Evolutionary conservation across 371 early-diverging fungal species (phyloP), one percentile per base, ranked within the genome.

Genomic region (Haplosporangium sp.): DNA sequence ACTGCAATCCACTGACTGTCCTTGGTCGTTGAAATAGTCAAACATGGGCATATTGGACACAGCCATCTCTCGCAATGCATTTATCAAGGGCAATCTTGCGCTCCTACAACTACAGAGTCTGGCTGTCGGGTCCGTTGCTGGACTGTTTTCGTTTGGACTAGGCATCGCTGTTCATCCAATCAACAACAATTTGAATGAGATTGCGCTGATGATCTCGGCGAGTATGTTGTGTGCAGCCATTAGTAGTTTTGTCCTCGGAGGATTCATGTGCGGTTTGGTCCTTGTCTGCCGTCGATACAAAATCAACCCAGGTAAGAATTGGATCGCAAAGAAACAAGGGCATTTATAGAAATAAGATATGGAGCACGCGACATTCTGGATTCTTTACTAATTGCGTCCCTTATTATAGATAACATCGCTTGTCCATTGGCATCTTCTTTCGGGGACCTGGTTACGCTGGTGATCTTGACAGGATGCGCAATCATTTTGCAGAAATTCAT

Each of bases 391-490:
- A 37, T 29, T 29, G 29, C 29, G 29, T n/a, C 29, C 4, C 4
- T 29, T 29, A 29, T 2, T 29, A 20, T 69, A 76, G 86, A 89
- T 71, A 90, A 90, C 54, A 87, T 90, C 65, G 90, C 90, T 3
- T 88, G 89, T 59, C 91, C 90, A 21, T 83, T 91, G 84, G 92
- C 92, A 6, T 91, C 94, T 10, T 88, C 89, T 2, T 69, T 92
- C 40, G 94, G 94, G 14, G 94, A 94, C 74, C 83, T 94, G 23
- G 87, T 92, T 9, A 92, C 93, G 5, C 82, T 94, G 45, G 69
- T 89, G 47, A 83, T 92, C 36, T 80, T 94, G 40, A 82, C 87
- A 23, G 81, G 82, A 13, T 84, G 81, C 62, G 86, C 89, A 2
- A 67, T 81, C 23, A 60, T 86, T 45, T 71, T 90, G 13, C 83